These are phyloP conservation scores for Vitis rotundifolia DNA, from an alignment of 164 flowering plant species.

Conservation along the genomic window DNA sequence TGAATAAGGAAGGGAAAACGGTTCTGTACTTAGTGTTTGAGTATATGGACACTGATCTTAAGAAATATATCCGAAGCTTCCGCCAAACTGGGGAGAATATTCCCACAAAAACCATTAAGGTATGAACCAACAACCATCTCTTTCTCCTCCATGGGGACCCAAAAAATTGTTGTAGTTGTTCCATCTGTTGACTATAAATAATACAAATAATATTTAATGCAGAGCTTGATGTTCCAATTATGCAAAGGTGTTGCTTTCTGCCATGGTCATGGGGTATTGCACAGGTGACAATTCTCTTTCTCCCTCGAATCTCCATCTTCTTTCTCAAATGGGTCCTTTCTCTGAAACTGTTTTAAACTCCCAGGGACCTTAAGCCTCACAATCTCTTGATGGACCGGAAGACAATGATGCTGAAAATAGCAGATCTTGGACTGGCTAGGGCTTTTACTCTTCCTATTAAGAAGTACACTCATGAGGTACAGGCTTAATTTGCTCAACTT, in stretches of 20 bases:
- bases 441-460: constrained; percentile 79
- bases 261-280: constrained; percentile 89
- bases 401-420: constrained; percentile 78
- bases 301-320: neutral
- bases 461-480: constrained; percentile 95
- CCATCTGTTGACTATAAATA: no score
- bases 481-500: neutral
- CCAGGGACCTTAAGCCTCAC: constrained; percentile 94
- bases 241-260: constrained; percentile 95
- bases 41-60: constrained; percentile 91
- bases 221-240: constrained; percentile 91
- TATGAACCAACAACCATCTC: neutral
- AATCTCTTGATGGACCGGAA: constrained; percentile 89
- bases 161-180: no score
- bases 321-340: neutral
- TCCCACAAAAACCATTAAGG: constrained; percentile 62
- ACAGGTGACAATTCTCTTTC: constrained; percentile 46
- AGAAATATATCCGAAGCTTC: constrained; percentile 77
- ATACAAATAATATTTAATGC: constrained; percentile 11
- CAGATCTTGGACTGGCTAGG: constrained; percentile 91
- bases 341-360: neutral
- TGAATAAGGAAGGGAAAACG: constrained; percentile 90
- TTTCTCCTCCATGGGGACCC: neutral
- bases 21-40: constrained; percentile 91
- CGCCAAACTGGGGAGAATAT: constrained; percentile 53